These are phyloP conservation scores for Coffea canephora DNA, from an alignment of 257 asterid genomes.

Conservation along the genomic window DNA sequence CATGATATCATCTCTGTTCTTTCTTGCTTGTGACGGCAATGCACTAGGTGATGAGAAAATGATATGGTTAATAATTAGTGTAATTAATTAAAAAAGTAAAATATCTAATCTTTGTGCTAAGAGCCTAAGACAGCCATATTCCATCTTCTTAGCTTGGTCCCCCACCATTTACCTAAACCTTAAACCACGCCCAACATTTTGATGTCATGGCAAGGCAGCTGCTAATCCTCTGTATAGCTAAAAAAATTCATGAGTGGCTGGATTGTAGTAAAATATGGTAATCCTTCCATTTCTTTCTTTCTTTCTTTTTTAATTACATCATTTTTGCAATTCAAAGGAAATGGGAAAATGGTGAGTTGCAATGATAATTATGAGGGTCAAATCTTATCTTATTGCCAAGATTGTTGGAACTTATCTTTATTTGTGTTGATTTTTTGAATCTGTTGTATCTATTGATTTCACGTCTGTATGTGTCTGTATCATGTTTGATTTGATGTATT, in stretches of 20 bases:
- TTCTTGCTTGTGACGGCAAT: constrained; percentile 37
- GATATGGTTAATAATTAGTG: constrained; percentile 26
- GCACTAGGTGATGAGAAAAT: constrained; percentile 34
- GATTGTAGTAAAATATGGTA: background rate
- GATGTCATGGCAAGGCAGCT: constrained; percentile 40
- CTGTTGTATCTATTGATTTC: too few species aligned
- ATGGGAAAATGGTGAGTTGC: too few species aligned
- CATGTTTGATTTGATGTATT: too few species aligned
- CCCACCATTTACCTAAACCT: constrained; percentile 21
- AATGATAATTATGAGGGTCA: too few species aligned
- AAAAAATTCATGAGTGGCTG: background rate
- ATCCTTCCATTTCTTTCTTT: background rate
- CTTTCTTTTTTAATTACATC: too few species aligned
- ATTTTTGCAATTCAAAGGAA: too few species aligned
- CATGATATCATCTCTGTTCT: constrained; percentile 57
- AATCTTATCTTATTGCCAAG: too few species aligned
- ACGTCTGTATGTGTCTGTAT: too few species aligned
- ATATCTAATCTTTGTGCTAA: constrained; percentile 21
- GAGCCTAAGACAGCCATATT: constrained; percentile 18
- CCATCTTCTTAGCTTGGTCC: constrained; percentile 1
- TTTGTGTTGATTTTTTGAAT: too few species aligned
- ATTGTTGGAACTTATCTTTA: too few species aligned
- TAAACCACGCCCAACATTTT: constrained; percentile 36
- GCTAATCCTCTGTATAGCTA: background rate
- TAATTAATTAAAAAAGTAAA: constrained; percentile 4